Conservation (phyloP, 192 early-diverging fungal genomes). For the Podila clonocystis region DNA sequence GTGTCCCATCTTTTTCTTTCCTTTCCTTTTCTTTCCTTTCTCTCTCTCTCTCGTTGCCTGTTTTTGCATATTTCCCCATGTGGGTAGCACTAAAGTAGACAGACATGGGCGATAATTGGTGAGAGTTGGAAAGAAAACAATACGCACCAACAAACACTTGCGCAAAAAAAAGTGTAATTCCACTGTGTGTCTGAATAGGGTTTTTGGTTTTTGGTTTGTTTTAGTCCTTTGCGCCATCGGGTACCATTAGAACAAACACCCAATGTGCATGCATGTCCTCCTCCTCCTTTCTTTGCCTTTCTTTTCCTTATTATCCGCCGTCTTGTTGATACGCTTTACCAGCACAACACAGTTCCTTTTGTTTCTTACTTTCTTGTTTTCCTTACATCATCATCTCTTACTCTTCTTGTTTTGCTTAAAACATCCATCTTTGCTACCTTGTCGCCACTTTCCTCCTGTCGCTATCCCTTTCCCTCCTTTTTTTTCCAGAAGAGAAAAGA, state of each 20-base stretch:
- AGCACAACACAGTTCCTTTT: not conserved
- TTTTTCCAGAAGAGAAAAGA: not conserved
- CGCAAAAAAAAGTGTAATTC: no score
- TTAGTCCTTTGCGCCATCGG: no score
- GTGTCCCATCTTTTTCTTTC: not conserved
- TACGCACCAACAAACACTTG: no score
- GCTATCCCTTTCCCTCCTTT: not conserved
- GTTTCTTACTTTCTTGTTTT: not conserved
- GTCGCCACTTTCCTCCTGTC: not conserved
- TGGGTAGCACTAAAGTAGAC: not conserved
- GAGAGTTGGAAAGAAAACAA: no score
- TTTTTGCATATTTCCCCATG: constrained; percentile 1
- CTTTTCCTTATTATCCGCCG: not conserved
- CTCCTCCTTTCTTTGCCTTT: not conserved
- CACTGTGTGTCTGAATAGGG: no score
- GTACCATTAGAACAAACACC: no score
- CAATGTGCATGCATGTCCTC: no score
- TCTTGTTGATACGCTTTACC: not conserved
- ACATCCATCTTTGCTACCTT: no score
- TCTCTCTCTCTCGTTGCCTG: not conserved
- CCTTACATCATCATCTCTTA: not conserved
- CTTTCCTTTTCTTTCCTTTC: not conserved
- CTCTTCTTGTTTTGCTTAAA: not conserved
- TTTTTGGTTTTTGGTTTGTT: no score
- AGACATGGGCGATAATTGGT: no score